phyloP scores from a whole-genome alignment of 2,329 filamentous ascomycete genomes.

The Epichloe sp. region DNA sequence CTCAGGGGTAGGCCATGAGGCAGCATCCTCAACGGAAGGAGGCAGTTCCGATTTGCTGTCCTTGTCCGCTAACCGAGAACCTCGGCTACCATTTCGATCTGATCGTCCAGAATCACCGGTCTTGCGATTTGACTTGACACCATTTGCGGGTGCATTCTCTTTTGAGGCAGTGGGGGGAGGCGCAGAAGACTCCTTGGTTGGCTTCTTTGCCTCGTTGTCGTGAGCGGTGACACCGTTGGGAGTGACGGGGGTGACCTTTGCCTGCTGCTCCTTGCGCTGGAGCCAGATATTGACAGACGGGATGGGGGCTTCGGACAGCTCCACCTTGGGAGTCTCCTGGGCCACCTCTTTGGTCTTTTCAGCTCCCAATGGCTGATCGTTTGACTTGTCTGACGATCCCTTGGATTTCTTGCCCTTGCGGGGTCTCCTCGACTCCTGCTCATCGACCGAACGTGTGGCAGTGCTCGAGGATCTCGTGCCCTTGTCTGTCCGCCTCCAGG shows the following conservation, averaged over 20 bases:
- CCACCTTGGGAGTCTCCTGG: slow-evolving; percentile 40
- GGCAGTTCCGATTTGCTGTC: slow-evolving; percentile 22
- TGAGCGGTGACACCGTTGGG: slow-evolving; percentile 16
- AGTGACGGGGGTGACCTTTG: slow-evolving; percentile 37
- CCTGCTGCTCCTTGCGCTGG: slow-evolving; percentile 55
- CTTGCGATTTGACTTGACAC: slow-evolving; percentile 30
- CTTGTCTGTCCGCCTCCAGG: slow-evolving; percentile 29
- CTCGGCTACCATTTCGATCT: slow-evolving; percentile 33
- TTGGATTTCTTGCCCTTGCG: slow-evolving; percentile 52
- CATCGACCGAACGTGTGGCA: slow-evolving; percentile 53
- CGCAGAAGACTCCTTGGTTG: slow-evolving; percentile 11
- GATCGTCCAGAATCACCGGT: slow-evolving; percentile 25
- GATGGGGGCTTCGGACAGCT: slow-evolving; percentile 67
- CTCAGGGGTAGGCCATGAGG: slow-evolving; percentile 85
- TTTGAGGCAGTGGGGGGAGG: slow-evolving; percentile 8
- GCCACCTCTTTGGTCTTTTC: slow-evolving; percentile 40
- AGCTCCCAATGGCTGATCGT: slow-evolving; percentile 37
- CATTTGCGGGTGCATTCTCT: slow-evolving; percentile 20
- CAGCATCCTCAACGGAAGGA: slow-evolving; percentile 62
- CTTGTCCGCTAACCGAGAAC: slow-evolving; percentile 31
- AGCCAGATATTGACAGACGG: slow-evolving; percentile 84
- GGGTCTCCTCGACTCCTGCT: slow-evolving; percentile 29
- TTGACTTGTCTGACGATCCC: slow-evolving; percentile 25
- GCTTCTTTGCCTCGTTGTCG: slow-evolving; percentile 31
- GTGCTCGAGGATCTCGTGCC: slow-evolving; percentile 48